Base-by-base conservation (phyloP, 495 filamentous ascomycete species). In the Bathelium albidoporum region DNA sequence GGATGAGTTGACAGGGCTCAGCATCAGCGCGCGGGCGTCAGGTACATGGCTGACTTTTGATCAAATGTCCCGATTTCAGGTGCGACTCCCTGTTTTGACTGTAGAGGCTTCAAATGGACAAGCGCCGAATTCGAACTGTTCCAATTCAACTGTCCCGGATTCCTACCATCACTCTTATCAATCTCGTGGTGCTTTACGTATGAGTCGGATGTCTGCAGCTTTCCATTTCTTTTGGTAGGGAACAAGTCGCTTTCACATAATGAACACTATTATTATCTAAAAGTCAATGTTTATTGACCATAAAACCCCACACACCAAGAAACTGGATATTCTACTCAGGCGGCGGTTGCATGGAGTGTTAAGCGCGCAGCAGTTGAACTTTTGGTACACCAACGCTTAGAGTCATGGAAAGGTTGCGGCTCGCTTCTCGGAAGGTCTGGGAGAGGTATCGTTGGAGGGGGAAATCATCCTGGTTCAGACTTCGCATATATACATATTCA, bases 401-500 rank as follows among this genome's bases (percentile, higher is more conserved):
- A n/a, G 18, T 9, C 43, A 3, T 3, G 20, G 18, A 3, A 29
- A 5, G 29, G 10, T 55, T 29, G 20, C 7, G 49, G 49, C 12
- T 55, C 20, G 49, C 24, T 55, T 29, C 49, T 55, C 24, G 20
- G 18, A 5, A 5, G 18, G 22, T 49, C 44, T 49, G 22, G 44
- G 2, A 9, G 49, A 0, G 16, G 44, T 16, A 22, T 10, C 9
- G 49, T n/a, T 29, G 12, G 0, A 14, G 22, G 4, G 20, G 49
- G n/a, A n/a, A n/a, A 12, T n/a, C 20, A 29, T 29, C 12, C 29
- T 55, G n/a, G 20, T 9, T 55, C 20, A 20, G 49, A 29, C 24
- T 55, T 55, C 49, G 29, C 12, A 55, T 55, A 55, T 55, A 55
- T 16, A 55, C 29, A 55, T 20, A 55, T 55, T 29, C 20, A 55